A percentile compares a stretch with the other conserved stretches of the same genome.
phyloP scores from a whole-genome alignment of 345 rosid genomes.

The Citrus reticulata region DNA sequence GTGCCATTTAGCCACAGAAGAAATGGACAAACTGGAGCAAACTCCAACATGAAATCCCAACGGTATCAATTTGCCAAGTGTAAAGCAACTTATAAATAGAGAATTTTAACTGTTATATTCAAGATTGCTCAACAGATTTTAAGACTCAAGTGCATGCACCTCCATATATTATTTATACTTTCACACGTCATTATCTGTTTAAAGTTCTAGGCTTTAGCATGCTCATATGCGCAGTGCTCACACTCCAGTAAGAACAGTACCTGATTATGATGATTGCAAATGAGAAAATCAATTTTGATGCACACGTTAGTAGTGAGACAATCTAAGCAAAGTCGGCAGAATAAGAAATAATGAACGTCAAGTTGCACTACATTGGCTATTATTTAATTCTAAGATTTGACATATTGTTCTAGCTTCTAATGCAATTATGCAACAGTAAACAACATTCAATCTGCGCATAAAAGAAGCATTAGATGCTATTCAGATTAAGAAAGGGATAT shows the following conservation, averaged over 20 bases:
- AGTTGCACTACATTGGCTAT: neutral
- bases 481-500: neutral
- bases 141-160: neutral
- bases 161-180: neutral
- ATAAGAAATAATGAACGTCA: neutral
- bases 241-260: neutral
- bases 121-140: neutral
- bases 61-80: too few species aligned
- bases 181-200: neutral
- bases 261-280: neutral
- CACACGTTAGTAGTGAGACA: neutral
- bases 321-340: neutral
- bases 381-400: conserved; percentile 9
- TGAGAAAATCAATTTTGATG: neutral
- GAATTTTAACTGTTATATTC: too few species aligned
- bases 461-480: conserved; percentile 17
- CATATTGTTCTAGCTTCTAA: conserved; percentile 11
- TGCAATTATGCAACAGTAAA: neutral
- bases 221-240: neutral
- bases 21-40: too few species aligned
- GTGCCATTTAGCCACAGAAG: too few species aligned
- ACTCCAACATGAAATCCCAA: too few species aligned
- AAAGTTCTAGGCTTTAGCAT: neutral
- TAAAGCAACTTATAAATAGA: too few species aligned
- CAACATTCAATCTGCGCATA: neutral